Base-by-base conservation (phyloP, 2,329 filamentous ascomycete genomes). In the Alternaria sp. region DNA sequence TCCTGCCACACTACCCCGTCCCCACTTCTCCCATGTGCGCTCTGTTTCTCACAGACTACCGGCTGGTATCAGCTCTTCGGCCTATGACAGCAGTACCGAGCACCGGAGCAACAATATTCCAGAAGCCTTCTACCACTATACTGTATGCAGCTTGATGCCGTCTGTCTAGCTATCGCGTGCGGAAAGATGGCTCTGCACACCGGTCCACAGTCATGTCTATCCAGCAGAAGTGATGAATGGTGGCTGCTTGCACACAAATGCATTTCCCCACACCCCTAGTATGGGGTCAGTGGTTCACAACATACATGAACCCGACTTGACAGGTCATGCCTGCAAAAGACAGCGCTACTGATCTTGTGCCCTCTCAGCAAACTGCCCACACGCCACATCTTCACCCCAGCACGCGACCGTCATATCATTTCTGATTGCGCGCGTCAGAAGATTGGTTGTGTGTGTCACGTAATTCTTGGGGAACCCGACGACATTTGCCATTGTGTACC, bases 71-170 rank as follows among this genome's bases (percentile, higher is more conserved):
- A 54, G 59, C 51, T 52, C 49, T 31, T 34, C 37, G 24, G 44
- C 45, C 44, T 51, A 46, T 40, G n/a, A 17, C 13, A 53, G 44
- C 36, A 52, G n/a, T 45, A 17, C 48, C 42, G 39, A 48, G 28
- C 49, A 42, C 50, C 48, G 44, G 14, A 54, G 34, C 37, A 34
- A 50, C 36, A 33, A 55, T 40, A 48, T 70, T 67, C 66, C 46
- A 66, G 64, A 69, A 69, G 42, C 17, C 37, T 62, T 67, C 62
- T 23, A 59, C 17, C 0, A 29, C 56, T 37, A 54, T 58, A 29
- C 62, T 54, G 13, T 28, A 54, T 42, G 26, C 37, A 56, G 37
- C 11, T 33, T 8, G 31, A 26, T 36, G 24, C 51, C 56, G 44
- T 39, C 31, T 6, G 42, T 26, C 44, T 36, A 49, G 37, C 33